These are phyloP conservation scores for Mycena latifolia DNA, from an alignment of 768 basidiomycete species.

Conservation along the genomic window DNA sequence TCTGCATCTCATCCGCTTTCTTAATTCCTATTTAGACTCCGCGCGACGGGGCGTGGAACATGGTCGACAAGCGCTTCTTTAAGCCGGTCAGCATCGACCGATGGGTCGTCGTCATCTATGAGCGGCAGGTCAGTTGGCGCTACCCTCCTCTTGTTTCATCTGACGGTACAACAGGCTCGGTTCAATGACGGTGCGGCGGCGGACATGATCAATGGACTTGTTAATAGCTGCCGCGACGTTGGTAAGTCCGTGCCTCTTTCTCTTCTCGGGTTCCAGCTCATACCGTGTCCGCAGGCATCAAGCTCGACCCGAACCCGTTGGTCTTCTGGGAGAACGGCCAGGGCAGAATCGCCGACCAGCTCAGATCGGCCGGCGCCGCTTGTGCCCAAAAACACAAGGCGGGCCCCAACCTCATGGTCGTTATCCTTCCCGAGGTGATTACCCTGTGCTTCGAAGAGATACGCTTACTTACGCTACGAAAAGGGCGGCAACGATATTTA, in stretches of 20 bases:
- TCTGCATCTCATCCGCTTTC: slow-evolving; percentile 8
- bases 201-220: slow-evolving; percentile 68
- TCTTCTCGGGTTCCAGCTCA: not conserved
- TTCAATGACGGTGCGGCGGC: slow-evolving; percentile 63
- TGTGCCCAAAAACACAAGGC: slow-evolving; percentile 53
- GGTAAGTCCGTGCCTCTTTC: slow-evolving; percentile 60
- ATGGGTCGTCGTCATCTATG: slow-evolving; percentile 79
- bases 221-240: slow-evolving; percentile 63
- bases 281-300: slow-evolving; percentile 63
- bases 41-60: slow-evolving; percentile 76
- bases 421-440: slow-evolving; percentile 63
- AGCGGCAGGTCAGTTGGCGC: slow-evolving; percentile 51
- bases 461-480: slow-evolving; percentile 64
- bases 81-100: slow-evolving; percentile 62
- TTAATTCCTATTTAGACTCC: slow-evolving; percentile 57
- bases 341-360: slow-evolving; percentile 59
- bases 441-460: slow-evolving; percentile 51
- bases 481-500: slow-evolving; percentile 84
- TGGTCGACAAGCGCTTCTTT: slow-evolving; percentile 83
- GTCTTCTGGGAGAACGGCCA: slow-evolving; percentile 71
- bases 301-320: slow-evolving; percentile 58
- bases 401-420: slow-evolving; percentile 71
- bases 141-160: not conserved
- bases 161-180: slow-evolving; percentile 44
- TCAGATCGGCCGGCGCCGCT: slow-evolving; percentile 58